Conservation (phyloP, 306 rosid species). For the Corylus heterophylla region DNA sequence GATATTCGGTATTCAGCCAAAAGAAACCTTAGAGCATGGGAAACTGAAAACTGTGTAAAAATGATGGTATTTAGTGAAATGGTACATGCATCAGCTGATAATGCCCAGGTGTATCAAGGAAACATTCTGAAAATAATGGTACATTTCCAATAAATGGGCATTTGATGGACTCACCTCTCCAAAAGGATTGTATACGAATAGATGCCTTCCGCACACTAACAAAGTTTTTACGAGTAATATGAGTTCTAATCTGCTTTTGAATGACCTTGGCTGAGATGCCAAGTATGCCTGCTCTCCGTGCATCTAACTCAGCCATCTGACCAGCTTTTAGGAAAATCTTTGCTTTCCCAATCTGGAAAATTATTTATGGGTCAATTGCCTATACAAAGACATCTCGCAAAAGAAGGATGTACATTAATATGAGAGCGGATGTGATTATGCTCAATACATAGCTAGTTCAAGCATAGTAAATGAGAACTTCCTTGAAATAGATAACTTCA, state of each 20-base stretch:
- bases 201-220: slow-evolving; percentile 44
- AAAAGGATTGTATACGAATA: slow-evolving; percentile 57
- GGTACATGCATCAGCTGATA: not conserved
- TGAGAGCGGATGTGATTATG: slow-evolving; percentile 7
- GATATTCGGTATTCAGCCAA: slow-evolving; percentile 6
- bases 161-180: slow-evolving; percentile 64
- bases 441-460: slow-evolving; percentile 6
- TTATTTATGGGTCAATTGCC: slow-evolving; percentile 23
- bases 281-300: slow-evolving; percentile 52
- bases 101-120: not conserved
- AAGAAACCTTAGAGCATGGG: slow-evolving; percentile 1
- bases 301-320: slow-evolving; percentile 91
- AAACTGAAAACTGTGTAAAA: slow-evolving; percentile 3
- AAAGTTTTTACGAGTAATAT: slow-evolving; percentile 41
- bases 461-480: slow-evolving; percentile 23
- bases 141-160: slow-evolving; percentile 16
- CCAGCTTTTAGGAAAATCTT: slow-evolving; percentile 80
- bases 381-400: slow-evolving; percentile 19
- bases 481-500: slow-evolving; percentile 12
- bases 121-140: not conserved
- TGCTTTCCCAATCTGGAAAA: slow-evolving; percentile 75
- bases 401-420: slow-evolving; percentile 10
- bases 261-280: slow-evolving; percentile 58
- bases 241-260: slow-evolving; percentile 53
- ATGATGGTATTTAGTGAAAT: not conserved